A percentile compares a stretch with the other conserved stretches of the same genome.
Conservation (phyloP, 2,329 filamentous ascomycete genomes). For the Ascochyta fabae region DNA sequence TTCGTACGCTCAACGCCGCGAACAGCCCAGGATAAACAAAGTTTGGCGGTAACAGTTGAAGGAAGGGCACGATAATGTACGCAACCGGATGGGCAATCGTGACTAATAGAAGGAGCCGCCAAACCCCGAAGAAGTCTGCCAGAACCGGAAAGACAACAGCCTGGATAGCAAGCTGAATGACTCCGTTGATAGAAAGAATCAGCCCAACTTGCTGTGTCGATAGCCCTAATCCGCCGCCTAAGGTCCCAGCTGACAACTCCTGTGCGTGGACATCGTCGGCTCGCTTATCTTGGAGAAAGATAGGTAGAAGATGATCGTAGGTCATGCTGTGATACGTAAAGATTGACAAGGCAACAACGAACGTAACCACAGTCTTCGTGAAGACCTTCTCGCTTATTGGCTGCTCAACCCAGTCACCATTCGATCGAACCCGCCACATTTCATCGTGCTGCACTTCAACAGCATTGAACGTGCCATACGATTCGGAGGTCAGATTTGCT, state of each 20-base stretch:
- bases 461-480: slow-evolving; percentile 75
- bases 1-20: slow-evolving; percentile 68
- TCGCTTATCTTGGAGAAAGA: slow-evolving; percentile 85
- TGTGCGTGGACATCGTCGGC: slow-evolving; percentile 43
- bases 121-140: slow-evolving; percentile 69
- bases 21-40: slow-evolving; percentile 69
- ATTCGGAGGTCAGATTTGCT: slow-evolving; percentile 77
- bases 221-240: slow-evolving; percentile 69
- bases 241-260: slow-evolving; percentile 34
- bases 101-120: slow-evolving; percentile 69
- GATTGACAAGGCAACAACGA: slow-evolving; percentile 82
- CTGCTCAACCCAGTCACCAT: slow-evolving; percentile 53
- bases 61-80: slow-evolving; percentile 73
- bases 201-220: slow-evolving; percentile 70
- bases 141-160: slow-evolving; percentile 72
- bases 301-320: slow-evolving; percentile 88
- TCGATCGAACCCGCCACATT: slow-evolving; percentile 58
- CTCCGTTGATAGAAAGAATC: slow-evolving; percentile 72
- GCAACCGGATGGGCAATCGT: slow-evolving; percentile 70
- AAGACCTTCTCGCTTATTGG: slow-evolving; percentile 56
- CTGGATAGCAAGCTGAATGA: slow-evolving; percentile 76
- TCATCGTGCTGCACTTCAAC: slow-evolving; percentile 62
- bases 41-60: slow-evolving; percentile 63
- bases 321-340: slow-evolving; percentile 97
- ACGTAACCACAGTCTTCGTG: slow-evolving; percentile 71